Evolutionary conservation across 2,329 filamentous ascomycete genomes (phyloP).

Genomic region (Hymenoscyphus albidus): DNA sequence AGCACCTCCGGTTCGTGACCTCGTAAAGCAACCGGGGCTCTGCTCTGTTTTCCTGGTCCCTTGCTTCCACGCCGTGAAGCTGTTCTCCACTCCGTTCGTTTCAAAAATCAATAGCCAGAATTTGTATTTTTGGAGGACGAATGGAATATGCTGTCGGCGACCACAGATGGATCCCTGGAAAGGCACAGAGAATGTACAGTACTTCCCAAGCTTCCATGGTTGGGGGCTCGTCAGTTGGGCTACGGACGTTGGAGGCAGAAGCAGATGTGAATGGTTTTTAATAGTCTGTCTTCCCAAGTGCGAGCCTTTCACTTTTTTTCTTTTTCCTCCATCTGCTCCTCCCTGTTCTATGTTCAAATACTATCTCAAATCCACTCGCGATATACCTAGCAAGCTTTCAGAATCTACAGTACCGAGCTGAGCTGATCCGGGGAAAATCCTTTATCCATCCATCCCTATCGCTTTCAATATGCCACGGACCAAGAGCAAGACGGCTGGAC

Average conservation of each 20-base stretch:
- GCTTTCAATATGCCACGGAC: not conserved
- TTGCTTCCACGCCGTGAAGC: not conserved
- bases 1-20: not conserved
- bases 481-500: not conserved
- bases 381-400: not conserved
- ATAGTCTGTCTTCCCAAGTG: not conserved
- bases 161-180: not conserved
- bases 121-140: conserved; percentile 1
- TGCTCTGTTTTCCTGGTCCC: not conserved
- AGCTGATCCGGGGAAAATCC: not conserved
- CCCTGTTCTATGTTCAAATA: not conserved
- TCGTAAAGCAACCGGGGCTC: not conserved
- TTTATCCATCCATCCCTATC: not conserved
- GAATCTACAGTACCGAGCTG: not conserved
- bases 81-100: not conserved
- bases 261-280: not conserved
- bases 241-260: not conserved
- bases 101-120: not conserved
- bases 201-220: not conserved
- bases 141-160: not conserved
- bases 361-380: not conserved
- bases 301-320: not conserved
- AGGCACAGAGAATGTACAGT: not conserved
- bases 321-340: not conserved
- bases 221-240: not conserved